Conservation (phyloP, 1,284 basidiomycete species). For the Malassezia slooffiae region DNA sequence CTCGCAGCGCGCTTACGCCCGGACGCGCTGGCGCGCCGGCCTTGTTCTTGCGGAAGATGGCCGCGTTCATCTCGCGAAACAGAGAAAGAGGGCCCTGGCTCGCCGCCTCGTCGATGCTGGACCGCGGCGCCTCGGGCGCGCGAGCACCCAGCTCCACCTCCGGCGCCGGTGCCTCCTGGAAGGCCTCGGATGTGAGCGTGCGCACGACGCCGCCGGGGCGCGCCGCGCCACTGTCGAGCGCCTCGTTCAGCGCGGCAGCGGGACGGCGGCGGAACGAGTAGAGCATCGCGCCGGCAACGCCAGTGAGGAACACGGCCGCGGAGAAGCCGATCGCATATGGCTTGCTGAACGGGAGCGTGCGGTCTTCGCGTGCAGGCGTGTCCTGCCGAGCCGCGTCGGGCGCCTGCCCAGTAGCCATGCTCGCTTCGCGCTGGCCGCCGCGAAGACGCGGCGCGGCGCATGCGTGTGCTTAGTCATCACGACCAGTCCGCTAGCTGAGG, state of each 20-base stretch:
- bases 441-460: no score
- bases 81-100: constrained; percentile 2
- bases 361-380: no score
- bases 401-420: no score
- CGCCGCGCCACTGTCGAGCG: neutral
- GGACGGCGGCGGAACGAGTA: constrained; percentile 3
- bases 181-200: neutral
- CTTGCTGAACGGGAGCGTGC: neutral
- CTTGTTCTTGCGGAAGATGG: neutral
- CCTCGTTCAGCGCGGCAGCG: neutral
- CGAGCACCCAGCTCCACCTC: neutral
- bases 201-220: neutral
- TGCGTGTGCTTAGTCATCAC: no score
- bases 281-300: constrained; percentile 5
- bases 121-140: no score
- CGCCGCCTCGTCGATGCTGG: neutral
- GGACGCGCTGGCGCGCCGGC: no score
- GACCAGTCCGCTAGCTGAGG: no score
- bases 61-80: constrained; percentile 13
- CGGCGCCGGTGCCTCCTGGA: neutral
- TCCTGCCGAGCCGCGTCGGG: no score
- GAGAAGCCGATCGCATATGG: neutral
- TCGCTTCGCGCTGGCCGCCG: no score
- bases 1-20: no score
- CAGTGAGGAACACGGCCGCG: constrained; percentile 3